Conservation (phyloP, 345 rosid species). For the Angophora floribunda region DNA sequence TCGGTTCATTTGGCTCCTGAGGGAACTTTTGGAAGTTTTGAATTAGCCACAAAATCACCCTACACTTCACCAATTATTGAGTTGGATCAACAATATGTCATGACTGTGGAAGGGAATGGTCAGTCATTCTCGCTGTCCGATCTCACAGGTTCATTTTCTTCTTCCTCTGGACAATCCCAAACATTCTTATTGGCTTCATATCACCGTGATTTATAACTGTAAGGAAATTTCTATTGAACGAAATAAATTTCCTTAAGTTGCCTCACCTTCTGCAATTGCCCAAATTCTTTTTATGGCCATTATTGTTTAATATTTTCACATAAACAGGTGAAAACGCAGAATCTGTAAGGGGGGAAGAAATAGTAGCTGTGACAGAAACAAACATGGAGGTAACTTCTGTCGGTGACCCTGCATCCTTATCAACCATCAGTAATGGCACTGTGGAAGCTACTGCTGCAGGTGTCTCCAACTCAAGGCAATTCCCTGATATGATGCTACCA, state of each 20-base stretch:
- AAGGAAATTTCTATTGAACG: neutral
- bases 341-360: neutral
- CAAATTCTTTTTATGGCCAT: neutral
- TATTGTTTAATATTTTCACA: neutral
- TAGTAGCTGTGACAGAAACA: neutral
- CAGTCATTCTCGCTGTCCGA: neutral
- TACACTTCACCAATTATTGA: neutral
- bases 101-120: neutral
- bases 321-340: neutral
- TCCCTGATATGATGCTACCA: neutral
- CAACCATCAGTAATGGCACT: neutral
- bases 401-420: neutral
- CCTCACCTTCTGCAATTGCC: neutral
- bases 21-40: neutral
- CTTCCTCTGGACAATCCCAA: slow-evolving; percentile 22
- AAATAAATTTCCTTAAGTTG: neutral
- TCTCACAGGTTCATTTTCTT: neutral
- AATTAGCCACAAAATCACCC: neutral
- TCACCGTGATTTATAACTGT: neutral
- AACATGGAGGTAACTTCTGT: neutral
- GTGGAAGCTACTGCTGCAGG: neutral
- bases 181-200: neutral
- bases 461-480: neutral
- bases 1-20: neutral
- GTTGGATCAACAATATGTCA: neutral